Evolutionary conservation across 305 asterid genomes (phyloP).

Genomic region (Stenogyne calaminthoides): DNA sequence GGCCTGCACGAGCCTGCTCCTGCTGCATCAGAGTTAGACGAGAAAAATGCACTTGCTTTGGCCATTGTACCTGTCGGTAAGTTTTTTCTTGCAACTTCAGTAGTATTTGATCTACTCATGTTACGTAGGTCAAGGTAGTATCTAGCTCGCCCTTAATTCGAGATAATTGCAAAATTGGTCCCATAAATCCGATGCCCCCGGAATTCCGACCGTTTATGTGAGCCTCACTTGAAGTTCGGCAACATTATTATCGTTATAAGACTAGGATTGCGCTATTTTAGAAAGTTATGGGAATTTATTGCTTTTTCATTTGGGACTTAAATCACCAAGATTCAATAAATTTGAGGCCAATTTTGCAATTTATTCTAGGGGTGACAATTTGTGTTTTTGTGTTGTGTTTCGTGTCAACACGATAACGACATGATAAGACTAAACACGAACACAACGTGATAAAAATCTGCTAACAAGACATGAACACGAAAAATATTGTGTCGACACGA

Average conservation of each 20-base stretch:
- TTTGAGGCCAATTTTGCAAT: too few species aligned
- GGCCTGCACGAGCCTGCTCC: constrained; percentile 71
- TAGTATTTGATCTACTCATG: too few species aligned
- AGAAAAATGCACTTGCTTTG: constrained; percentile 88
- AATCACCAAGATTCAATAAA: background rate
- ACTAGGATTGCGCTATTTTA: background rate
- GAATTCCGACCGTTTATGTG: too few species aligned
- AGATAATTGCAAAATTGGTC: background rate
- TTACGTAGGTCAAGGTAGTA: too few species aligned
- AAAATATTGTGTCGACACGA: too few species aligned
- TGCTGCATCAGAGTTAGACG: constrained; percentile 78
- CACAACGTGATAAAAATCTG: too few species aligned
- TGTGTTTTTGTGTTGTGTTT: too few species aligned
- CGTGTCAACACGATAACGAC: too few species aligned
- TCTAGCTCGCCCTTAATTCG: too few species aligned
- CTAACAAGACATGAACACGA: too few species aligned
- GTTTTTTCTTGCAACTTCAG: constrained; percentile 25
- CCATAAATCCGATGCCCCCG: background rate
- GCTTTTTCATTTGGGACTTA: background rate
- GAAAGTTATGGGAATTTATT: background rate
- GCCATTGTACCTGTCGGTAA: constrained; percentile 92
- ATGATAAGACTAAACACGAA: too few species aligned
- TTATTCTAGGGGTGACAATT: too few species aligned
- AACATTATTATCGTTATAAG: background rate
- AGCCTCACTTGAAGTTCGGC: background rate